Evolutionary conservation across 352 stramenopile genomes (phyloP).

Genomic region (Pythium biforme): DNA sequence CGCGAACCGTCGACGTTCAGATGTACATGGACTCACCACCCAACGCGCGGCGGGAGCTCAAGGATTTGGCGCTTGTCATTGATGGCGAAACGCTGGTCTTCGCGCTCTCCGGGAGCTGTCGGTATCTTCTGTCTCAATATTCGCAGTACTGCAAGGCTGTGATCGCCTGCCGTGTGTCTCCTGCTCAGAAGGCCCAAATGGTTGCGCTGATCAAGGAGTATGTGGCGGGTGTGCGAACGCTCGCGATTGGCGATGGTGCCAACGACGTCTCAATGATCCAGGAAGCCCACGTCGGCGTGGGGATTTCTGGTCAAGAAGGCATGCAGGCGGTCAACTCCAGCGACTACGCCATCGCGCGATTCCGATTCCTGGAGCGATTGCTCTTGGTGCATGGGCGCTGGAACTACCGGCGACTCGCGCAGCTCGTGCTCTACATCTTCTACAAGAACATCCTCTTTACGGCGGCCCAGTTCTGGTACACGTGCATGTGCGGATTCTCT

Average conservation of each 20-base stretch:
- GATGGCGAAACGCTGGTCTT: constrained; percentile 73
- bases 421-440: constrained; percentile 92
- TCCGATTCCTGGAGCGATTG: constrained; percentile 89
- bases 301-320: constrained; percentile 91
- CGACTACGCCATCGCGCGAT: constrained; percentile 93
- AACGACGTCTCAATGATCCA: constrained; percentile 97
- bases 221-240: constrained; percentile 66
- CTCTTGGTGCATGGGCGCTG: constrained; percentile 90
- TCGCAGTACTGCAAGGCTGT: constrained; percentile 85
- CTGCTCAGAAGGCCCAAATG: constrained; percentile 85
- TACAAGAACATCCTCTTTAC: constrained; percentile 92
- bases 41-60: constrained; percentile 40
- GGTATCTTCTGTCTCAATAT: constrained; percentile 54
- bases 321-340: constrained; percentile 92
- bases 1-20: constrained; percentile 43
- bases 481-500: constrained; percentile 69
- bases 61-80: constrained; percentile 73
- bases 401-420: constrained; percentile 90
- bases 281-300: constrained; percentile 89
- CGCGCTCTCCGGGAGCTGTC: constrained; percentile 44
- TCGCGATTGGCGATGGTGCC: constrained; percentile 92
- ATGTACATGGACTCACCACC: constrained; percentile 48
- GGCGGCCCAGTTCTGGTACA: constrained; percentile 74
- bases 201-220: constrained; percentile 79
- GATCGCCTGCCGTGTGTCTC: constrained; percentile 85